Conservation (phyloP, 345 rosid species). For the Diplotaxis tenuifolia region DNA sequence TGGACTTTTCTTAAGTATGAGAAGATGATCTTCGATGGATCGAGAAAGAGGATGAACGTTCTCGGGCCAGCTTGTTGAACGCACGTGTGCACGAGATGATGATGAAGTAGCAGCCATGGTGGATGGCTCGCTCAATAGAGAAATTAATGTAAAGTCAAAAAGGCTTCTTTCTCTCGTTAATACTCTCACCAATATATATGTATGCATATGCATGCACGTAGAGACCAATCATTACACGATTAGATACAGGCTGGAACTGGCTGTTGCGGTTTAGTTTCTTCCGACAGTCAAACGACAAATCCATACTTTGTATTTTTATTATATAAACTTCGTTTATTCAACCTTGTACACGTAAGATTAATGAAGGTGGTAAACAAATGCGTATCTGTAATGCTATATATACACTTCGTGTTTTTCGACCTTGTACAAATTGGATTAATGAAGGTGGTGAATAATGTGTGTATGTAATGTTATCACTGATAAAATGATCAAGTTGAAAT, state of each 20-base stretch:
- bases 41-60: constrained; percentile 38
- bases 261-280: constrained; percentile 26
- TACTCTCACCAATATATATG: constrained; percentile 10
- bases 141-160: neutral
- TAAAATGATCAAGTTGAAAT: no score
- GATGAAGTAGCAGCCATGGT: constrained; percentile 24
- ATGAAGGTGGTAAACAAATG: no score
- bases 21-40: constrained; percentile 36
- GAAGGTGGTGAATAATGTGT: no score
- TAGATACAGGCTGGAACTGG: constrained; percentile 27
- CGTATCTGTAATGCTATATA: neutral
- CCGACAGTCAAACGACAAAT: constrained; percentile 31
- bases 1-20: constrained; percentile 29
- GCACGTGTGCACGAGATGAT: constrained; percentile 31
- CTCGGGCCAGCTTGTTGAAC: constrained; percentile 44
- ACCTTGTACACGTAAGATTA: neutral
- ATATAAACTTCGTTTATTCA: constrained; percentile 1
- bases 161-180: neutral
- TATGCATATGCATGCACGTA: constrained; percentile 25
- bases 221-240: constrained; percentile 11
- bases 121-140: neutral
- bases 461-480: no score
- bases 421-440: neutral
- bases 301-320: neutral
- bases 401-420: constrained; percentile 1